These are phyloP conservation scores for Gossypium rotundifolium DNA, from an alignment of 345 rosid species.

Conservation along the genomic window DNA sequence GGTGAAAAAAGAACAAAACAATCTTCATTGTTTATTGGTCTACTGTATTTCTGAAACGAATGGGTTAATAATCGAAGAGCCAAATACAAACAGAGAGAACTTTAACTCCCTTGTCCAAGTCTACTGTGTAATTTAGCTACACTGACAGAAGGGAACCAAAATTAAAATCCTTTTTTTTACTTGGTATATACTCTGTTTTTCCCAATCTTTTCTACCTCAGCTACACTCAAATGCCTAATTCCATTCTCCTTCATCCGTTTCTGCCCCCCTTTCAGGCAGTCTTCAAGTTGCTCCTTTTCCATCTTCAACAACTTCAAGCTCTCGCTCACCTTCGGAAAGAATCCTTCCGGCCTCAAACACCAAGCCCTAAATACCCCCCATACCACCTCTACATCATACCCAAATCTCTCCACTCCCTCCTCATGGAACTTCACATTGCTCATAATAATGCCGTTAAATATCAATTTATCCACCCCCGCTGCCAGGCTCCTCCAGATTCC, in stretches of 20 bases:
- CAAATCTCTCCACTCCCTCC: constrained; percentile 56
- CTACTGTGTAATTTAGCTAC: not conserved
- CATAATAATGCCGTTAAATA: constrained; percentile 55
- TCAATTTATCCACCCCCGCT: constrained; percentile 46
- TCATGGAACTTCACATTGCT: constrained; percentile 54
- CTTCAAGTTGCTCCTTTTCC: constrained; percentile 53
- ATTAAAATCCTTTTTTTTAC: constrained; percentile 13
- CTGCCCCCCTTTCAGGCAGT: constrained; percentile 23
- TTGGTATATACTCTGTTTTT: constrained; percentile 43
- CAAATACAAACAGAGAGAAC: constrained; percentile 3
- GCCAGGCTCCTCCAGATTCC: constrained; percentile 77
- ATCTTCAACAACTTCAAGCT: constrained; percentile 59
- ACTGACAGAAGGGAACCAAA: not conserved
- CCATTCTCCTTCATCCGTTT: constrained; percentile 57
- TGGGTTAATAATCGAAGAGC: not conserved
- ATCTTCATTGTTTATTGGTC: not conserved
- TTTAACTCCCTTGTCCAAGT: constrained; percentile 6
- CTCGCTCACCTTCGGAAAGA: constrained; percentile 58
- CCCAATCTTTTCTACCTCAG: constrained; percentile 55
- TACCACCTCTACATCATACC: constrained; percentile 53
- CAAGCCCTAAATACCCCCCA: constrained; percentile 70
- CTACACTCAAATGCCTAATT: constrained; percentile 47
- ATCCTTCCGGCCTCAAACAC: constrained; percentile 84
- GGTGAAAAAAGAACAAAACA: not conserved
- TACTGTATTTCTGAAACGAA: constrained; percentile 9